These are phyloP conservation scores for Pleoardoris graminearum DNA, from an alignment of 2,329 filamentous ascomycete species.

Conservation along the genomic window DNA sequence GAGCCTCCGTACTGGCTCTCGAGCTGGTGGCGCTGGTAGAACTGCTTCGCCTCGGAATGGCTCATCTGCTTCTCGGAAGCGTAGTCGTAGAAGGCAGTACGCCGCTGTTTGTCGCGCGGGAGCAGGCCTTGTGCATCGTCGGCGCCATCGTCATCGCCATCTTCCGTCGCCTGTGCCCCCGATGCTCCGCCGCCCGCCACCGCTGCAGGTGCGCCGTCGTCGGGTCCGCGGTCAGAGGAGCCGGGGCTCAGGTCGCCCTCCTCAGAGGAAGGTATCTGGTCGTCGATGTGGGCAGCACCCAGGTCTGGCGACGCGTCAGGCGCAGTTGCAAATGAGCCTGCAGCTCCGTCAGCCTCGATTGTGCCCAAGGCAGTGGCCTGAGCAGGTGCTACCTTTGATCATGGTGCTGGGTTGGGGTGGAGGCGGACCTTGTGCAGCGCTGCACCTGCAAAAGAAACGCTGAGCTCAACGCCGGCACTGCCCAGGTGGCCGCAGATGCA, in stretches of 20 bases:
- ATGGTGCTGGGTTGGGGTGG: constrained; percentile 9
- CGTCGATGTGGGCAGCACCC: constrained; percentile 34
- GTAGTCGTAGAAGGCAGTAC: constrained; percentile 90
- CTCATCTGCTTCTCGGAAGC: constrained; percentile 93
- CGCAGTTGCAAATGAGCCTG: constrained; percentile 27
- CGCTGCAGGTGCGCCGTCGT: constrained; percentile 16
- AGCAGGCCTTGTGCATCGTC: constrained; percentile 42
- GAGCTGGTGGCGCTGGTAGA: constrained; percentile 86
- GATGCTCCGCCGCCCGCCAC: constrained; percentile 25
- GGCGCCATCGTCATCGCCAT: constrained; percentile 26
- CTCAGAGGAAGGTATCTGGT: constrained; percentile 42
- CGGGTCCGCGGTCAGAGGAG: constrained; percentile 32
- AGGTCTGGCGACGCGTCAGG: constrained; percentile 44
- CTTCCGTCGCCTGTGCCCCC: constrained; percentile 25
- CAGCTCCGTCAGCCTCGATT: constrained; percentile 10
- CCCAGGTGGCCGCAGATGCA: not conserved
- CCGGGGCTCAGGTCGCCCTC: constrained; percentile 40
- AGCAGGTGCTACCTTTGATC: constrained; percentile 13
- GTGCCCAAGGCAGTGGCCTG: not conserved
- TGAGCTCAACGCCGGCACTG: not conserved
- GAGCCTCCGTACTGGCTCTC: constrained; percentile 55
- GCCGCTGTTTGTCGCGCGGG: constrained; percentile 59
- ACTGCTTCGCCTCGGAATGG: constrained; percentile 90
- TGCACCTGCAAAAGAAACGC: not conserved
- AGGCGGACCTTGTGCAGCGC: constrained; percentile 2